These are phyloP conservation scores for Kodamaea plutei DNA, from an alignment of 1,139 yeast genomes.

Conservation along the genomic window DNA sequence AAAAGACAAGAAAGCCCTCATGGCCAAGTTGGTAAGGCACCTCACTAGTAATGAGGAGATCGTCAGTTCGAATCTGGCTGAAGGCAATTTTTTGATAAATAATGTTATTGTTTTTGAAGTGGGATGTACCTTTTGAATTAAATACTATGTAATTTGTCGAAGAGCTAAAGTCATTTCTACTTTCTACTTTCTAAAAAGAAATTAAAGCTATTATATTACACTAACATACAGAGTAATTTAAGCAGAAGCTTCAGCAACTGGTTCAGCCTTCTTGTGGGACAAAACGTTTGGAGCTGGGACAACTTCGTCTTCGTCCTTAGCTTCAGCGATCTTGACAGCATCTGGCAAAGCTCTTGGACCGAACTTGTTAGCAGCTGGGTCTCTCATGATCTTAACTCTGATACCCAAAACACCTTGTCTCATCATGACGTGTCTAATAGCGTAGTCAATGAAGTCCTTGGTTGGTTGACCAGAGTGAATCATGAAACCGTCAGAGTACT, in stretches of 20 bases:
- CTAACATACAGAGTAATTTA: slow-evolving; percentile 11
- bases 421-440: slow-evolving; percentile 99
- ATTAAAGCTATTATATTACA: slow-evolving; percentile 2
- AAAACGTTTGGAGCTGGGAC: slow-evolving; percentile 83
- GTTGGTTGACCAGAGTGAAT: slow-evolving; percentile 99
- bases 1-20: slow-evolving; percentile 15
- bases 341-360: slow-evolving; percentile 97
- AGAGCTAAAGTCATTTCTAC: too few species aligned
- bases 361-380: slow-evolving; percentile 85
- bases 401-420: slow-evolving; percentile 99
- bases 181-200: too few species aligned
- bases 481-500: slow-evolving; percentile 99
- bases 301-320: slow-evolving; percentile 88
- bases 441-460: slow-evolving; percentile 95
- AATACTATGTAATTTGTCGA: too few species aligned
- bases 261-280: slow-evolving; percentile 51
- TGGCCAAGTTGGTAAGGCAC: slow-evolving; percentile 88
- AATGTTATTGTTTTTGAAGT: too few species aligned
- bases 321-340: slow-evolving; percentile 90
- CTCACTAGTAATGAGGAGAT: slow-evolving; percentile 88
- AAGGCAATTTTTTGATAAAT: slow-evolving; percentile 53
- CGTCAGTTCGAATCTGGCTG: slow-evolving; percentile 84
- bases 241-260: slow-evolving; percentile 33
- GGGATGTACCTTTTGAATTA: too few species aligned
- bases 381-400: slow-evolving; percentile 99